These are phyloP conservation scores for Nepenthes alata DNA, from an alignment of 179 eudicot genomes.

Conservation along the genomic window DNA sequence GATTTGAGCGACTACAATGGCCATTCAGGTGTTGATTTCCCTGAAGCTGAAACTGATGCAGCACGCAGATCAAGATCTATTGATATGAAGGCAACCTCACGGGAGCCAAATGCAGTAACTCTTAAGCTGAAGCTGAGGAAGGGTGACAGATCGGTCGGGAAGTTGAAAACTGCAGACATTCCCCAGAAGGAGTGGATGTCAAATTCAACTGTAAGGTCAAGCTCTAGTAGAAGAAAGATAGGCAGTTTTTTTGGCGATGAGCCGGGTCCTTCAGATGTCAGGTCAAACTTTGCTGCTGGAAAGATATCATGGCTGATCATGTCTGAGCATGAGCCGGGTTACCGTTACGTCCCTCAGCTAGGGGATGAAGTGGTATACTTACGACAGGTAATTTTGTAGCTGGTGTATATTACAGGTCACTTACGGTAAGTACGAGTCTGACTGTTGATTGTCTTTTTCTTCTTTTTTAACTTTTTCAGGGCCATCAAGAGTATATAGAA, in stretches of 20 bases:
- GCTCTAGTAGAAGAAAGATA: constrained; percentile 50
- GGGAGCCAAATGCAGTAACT: constrained; percentile 19
- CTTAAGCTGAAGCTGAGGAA: constrained; percentile 24
- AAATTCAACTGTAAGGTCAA: constrained; percentile 23
- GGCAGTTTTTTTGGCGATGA: constrained; percentile 29
- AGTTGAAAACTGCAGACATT: constrained; percentile 23
- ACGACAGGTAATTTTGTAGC: constrained; percentile 51
- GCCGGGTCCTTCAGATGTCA: constrained; percentile 26
- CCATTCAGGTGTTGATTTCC: constrained; percentile 23
- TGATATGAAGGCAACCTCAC: constrained; percentile 35
- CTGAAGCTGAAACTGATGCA: constrained; percentile 36
- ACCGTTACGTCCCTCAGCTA: constrained; percentile 73
- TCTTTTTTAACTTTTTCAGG: constrained; percentile 37
- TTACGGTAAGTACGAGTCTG: background rate
- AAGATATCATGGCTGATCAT: constrained; percentile 76
- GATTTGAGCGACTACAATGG: constrained; percentile 19
- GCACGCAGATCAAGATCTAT: constrained; percentile 52
- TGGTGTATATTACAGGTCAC: background rate
- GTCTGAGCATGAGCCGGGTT: constrained; percentile 61
- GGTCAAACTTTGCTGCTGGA: constrained; percentile 23
- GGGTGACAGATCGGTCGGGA: constrained; percentile 25
- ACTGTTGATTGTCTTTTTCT: constrained; percentile 7
- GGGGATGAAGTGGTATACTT: constrained; percentile 80
- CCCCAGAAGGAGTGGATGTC: constrained; percentile 27
- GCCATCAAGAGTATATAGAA: constrained; percentile 65